Evolutionary conservation across 106 monocot species (phyloP).

Genomic region (Dendrobium nobile): DNA sequence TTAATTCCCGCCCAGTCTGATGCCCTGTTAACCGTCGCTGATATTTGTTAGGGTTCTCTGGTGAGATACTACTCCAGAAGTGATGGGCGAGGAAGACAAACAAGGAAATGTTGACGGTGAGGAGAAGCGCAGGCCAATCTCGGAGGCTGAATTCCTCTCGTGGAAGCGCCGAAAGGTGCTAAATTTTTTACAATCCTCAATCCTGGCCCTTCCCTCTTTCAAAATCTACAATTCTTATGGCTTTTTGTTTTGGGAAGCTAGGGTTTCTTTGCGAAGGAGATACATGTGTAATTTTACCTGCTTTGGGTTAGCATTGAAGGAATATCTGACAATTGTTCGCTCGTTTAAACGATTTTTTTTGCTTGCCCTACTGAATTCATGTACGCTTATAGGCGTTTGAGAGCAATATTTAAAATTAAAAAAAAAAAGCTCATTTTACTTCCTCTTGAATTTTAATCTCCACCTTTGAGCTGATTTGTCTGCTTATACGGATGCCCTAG

Average conservation of each 20-base stretch:
- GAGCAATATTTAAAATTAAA: background rate
- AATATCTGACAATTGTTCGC: background rate
- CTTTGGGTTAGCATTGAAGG: background rate
- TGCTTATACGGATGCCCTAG: background rate
- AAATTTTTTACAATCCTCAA: background rate
- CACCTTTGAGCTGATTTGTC: background rate
- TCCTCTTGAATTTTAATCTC: background rate
- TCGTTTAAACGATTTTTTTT: background rate
- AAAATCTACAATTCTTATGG: background rate
- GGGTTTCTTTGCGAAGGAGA: background rate
- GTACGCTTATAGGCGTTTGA: background rate
- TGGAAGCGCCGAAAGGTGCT: slow-evolving; percentile 52
- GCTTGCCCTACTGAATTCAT: background rate
- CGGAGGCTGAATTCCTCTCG: slow-evolving; percentile 37
- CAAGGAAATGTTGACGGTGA: background rate
- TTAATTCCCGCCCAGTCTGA: too few species aligned
- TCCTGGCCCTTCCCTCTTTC: background rate
- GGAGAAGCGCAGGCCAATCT: slow-evolving; percentile 18
- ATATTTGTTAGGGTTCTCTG: too few species aligned
- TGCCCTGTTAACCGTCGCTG: too few species aligned
- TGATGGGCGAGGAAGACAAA: slow-evolving; percentile 1
- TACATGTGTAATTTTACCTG: background rate
- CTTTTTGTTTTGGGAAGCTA: background rate
- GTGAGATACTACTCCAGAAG: background rate
- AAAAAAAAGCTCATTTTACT: background rate